phyloP scores from a whole-genome alignment of 2,329 filamentous ascomycete species.

The Didymellaceae sp. region DNA sequence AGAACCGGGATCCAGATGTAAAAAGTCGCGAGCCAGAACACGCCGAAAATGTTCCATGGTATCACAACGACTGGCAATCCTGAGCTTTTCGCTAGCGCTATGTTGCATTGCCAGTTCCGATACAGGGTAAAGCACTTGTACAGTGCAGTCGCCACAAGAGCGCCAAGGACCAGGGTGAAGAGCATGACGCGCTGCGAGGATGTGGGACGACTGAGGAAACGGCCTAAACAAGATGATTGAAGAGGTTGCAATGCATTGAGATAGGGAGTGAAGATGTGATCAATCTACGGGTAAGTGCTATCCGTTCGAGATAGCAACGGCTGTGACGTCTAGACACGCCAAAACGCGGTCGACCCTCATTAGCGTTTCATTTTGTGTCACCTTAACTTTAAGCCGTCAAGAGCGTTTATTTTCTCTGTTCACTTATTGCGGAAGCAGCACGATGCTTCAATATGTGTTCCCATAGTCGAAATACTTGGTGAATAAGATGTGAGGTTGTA shows the following conservation, averaged over 20 bases:
- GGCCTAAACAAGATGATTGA: slow-evolving; percentile 6
- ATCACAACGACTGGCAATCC: slow-evolving; percentile 53
- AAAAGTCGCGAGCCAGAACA: slow-evolving; percentile 63
- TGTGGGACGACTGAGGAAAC: slow-evolving; percentile 4
- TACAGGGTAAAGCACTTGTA: slow-evolving; percentile 44
- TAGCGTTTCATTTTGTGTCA: slow-evolving; percentile 36
- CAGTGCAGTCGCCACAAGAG: slow-evolving; percentile 37
- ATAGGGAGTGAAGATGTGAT: slow-evolving; percentile 13
- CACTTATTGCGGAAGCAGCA: background rate
- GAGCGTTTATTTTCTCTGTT: no score
- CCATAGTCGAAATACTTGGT: background rate
- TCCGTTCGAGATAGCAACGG: slow-evolving; percentile 13
- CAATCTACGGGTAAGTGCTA: slow-evolving; percentile 13
- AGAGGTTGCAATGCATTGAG: slow-evolving; percentile 5
- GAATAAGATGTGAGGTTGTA: slow-evolving; percentile 4
- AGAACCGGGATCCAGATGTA: slow-evolving; percentile 64
- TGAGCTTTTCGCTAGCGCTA: slow-evolving; percentile 54
- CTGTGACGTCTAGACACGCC: slow-evolving; percentile 34
- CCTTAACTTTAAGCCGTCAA: background rate
- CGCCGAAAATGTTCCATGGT: slow-evolving; percentile 57
- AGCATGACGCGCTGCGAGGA: slow-evolving; percentile 6
- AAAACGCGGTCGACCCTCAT: slow-evolving; percentile 25
- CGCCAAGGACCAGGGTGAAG: slow-evolving; percentile 33
- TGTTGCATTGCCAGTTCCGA: slow-evolving; percentile 49
- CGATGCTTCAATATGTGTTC: background rate